Conservation (phyloP, 208 protist genomes). For the Phytomonas francai region DNA sequence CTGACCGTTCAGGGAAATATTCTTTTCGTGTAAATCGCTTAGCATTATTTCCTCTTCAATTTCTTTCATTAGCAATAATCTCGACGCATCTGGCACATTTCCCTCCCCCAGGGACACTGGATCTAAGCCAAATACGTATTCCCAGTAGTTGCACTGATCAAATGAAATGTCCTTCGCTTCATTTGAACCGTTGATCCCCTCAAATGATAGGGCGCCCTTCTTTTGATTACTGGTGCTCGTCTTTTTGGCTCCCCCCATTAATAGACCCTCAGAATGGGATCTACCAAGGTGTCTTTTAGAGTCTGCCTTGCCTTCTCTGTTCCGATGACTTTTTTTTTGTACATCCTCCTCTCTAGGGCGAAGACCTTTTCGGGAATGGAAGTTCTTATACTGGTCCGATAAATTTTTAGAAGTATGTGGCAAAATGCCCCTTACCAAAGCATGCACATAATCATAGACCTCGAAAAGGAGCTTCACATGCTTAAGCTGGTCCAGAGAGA, state of each 20-base stretch:
- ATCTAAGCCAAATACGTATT: not conserved
- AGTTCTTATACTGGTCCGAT: not conserved
- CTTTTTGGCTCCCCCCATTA: not conserved
- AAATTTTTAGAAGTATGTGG: not conserved
- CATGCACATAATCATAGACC: constrained; percentile 29
- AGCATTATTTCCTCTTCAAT: not conserved
- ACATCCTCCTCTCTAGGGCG: not conserved
- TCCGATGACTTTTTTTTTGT: not conserved
- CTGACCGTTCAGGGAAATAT: not conserved
- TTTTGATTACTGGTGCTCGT: not conserved
- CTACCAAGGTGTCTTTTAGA: not conserved
- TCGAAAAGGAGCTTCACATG: constrained; percentile 25
- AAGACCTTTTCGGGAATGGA: not conserved
- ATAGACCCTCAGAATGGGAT: not conserved
- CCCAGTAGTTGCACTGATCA: not conserved
- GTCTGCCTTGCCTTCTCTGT: not conserved
- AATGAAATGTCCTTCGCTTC: not conserved
- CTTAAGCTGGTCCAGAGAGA: constrained; percentile 19
- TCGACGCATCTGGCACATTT: not conserved
- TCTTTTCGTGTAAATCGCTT: not conserved
- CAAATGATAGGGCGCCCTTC: not conserved
- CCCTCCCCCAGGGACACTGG: not conserved
- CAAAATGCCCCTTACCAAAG: not conserved
- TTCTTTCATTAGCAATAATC: not conserved
- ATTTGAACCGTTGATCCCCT: not conserved